Percentiles rank a stretch among this genome's conserved stretches.
Conservation (phyloP, 768 basidiomycete genomes). For the Hydnomerulius pinastri region DNA sequence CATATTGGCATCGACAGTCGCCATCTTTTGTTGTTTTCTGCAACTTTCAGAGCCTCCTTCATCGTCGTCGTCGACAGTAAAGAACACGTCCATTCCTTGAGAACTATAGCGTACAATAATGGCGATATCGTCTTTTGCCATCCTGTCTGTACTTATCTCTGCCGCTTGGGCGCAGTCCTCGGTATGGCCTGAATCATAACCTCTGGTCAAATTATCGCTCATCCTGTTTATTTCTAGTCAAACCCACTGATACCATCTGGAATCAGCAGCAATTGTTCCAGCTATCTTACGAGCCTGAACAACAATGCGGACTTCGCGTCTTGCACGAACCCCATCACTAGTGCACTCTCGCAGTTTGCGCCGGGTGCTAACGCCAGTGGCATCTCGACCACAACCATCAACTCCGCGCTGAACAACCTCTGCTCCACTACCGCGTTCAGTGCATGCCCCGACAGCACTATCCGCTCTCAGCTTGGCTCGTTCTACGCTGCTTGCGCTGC, state of each 20-base stretch:
- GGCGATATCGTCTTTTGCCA: conserved; percentile 53
- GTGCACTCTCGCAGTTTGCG: conserved; percentile 56
- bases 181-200: conserved; percentile 27
- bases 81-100: conserved; percentile 41
- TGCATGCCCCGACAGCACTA: conserved; percentile 55
- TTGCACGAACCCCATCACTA: conserved; percentile 66
- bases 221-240: conserved; percentile 24
- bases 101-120: conserved; percentile 23
- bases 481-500: conserved; percentile 72
- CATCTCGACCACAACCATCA: conserved; percentile 46
- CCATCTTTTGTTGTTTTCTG: background rate
- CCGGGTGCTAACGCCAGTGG: conserved; percentile 43
- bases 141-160: conserved; percentile 53
- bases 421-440: conserved; percentile 50
- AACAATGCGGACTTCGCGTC: conserved; percentile 50
- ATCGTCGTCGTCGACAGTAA: conserved; percentile 38
- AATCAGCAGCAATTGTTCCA: conserved; percentile 54
- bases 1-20: background rate
- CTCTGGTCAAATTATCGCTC: conserved; percentile 5
- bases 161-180: conserved; percentile 52
- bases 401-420: conserved; percentile 51
- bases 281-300: conserved; percentile 68
- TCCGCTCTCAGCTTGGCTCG: conserved; percentile 61
- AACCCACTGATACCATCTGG: conserved; percentile 67
- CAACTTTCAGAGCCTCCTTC: conserved; percentile 14